phyloP scores from a whole-genome alignment of 1,284 basidiomycete species.

The Xanthoconium separans region DNA sequence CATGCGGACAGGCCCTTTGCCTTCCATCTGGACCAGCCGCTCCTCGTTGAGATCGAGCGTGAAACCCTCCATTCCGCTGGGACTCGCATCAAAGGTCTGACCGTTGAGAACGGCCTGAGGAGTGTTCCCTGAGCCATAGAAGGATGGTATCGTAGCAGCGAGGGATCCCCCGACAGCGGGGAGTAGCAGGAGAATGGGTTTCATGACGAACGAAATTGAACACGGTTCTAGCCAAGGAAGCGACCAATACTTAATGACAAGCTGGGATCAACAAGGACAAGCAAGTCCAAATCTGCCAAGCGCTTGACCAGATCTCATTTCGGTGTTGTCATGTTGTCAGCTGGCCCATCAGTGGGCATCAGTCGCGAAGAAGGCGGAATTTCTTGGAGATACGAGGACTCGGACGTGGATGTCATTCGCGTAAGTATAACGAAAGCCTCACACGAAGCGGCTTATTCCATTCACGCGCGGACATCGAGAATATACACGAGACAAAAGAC shows the following conservation, averaged over 20 bases:
- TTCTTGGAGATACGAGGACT: too few species aligned
- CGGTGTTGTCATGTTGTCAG: too few species aligned
- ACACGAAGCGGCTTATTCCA: too few species aligned
- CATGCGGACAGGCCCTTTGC: slow-evolving; percentile 69
- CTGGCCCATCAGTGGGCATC: too few species aligned
- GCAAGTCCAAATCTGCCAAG: slow-evolving; percentile 11
- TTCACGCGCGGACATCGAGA: too few species aligned
- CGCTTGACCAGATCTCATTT: too few species aligned
- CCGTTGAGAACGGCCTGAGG: slow-evolving; percentile 27
- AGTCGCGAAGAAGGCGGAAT: too few species aligned
- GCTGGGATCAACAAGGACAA: slow-evolving; percentile 8
- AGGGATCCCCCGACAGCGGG: slow-evolving; percentile 20
- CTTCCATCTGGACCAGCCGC: slow-evolving; percentile 76
- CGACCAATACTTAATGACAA: not conserved
- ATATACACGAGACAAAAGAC: too few species aligned
- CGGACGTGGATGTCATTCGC: too few species aligned
- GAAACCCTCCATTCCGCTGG: slow-evolving; percentile 36
- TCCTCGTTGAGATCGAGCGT: slow-evolving; percentile 67
- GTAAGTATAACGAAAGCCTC: too few species aligned
- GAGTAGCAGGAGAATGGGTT: slow-evolving; percentile 19
- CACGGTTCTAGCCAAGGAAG: not conserved
- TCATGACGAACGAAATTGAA: slow-evolving; percentile 14
- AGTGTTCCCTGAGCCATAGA: slow-evolving; percentile 7
- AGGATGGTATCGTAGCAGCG: slow-evolving; percentile 17
- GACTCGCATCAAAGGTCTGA: slow-evolving; percentile 21